A percentile compares a stretch with the other conserved stretches of the same genome.
phyloP scores from a whole-genome alignment of 2,329 filamentous ascomycete species.

The Epichloe baconii region DNA sequence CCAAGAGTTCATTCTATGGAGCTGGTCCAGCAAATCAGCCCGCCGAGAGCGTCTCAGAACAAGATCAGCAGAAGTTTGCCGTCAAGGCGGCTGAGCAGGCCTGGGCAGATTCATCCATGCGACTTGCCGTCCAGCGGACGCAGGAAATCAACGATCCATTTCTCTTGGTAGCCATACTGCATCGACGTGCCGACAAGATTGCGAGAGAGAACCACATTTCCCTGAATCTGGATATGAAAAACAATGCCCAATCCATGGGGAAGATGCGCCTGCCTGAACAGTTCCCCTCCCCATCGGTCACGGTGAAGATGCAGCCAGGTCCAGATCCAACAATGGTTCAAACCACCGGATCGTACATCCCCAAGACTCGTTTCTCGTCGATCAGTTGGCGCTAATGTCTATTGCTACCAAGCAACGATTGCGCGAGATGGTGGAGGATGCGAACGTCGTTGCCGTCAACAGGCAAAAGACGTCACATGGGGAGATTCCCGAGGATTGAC shows the following conservation, averaged over 20 bases:
- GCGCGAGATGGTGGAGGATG: slow-evolving; percentile 64
- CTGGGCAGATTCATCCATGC: slow-evolving; percentile 52
- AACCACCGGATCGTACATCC: slow-evolving; percentile 55
- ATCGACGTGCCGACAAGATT: slow-evolving; percentile 44
- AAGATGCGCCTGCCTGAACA: slow-evolving; percentile 37
- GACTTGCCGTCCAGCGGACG: slow-evolving; percentile 44
- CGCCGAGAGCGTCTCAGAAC: slow-evolving; percentile 29
- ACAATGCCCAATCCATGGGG: slow-evolving; percentile 27
- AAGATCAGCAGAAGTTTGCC: slow-evolving; percentile 49
- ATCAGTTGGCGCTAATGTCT: slow-evolving; percentile 72
- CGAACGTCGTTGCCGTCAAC: slow-evolving; percentile 53
- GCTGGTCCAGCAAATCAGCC: slow-evolving; percentile 54
- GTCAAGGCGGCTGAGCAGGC: slow-evolving; percentile 52
- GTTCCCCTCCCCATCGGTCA: slow-evolving; percentile 38
- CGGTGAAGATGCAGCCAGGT: slow-evolving; percentile 39
- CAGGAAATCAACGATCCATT: slow-evolving; percentile 66
- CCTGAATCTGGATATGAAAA: slow-evolving; percentile 44
- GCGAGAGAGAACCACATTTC: slow-evolving; percentile 43
- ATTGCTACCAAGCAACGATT: slow-evolving; percentile 72
- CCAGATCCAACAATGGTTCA: slow-evolving; percentile 50
- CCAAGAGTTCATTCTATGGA: slow-evolving; percentile 48
- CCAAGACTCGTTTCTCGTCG: slow-evolving; percentile 61
- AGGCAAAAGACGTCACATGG: slow-evolving; percentile 72
- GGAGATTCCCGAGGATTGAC: slow-evolving; percentile 62
- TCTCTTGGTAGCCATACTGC: slow-evolving; percentile 48